Percentiles rank a stretch among this genome's conserved stretches.
These are phyloP conservation scores for Friedmanniomyces endolithicus DNA, from an alignment of 495 filamentous ascomycete genomes.

Conservation along the genomic window DNA sequence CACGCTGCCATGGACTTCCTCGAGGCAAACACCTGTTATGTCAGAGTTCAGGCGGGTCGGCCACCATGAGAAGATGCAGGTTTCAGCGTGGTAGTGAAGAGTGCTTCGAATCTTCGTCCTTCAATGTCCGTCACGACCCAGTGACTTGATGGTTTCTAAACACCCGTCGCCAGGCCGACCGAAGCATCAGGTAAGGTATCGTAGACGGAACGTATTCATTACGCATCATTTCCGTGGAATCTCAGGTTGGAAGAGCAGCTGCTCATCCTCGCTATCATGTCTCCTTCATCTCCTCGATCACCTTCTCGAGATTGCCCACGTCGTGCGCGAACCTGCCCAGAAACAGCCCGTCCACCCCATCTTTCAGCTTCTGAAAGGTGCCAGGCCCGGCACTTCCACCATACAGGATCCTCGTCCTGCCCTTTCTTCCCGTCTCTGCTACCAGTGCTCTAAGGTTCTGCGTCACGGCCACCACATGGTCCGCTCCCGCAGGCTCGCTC, in stretches of 20 bases:
- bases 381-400: conserved; percentile 72
- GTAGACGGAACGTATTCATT: background rate
- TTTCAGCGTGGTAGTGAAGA: too few relatives aligned
- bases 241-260: background rate
- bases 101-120: too few relatives aligned
- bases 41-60: too few relatives aligned
- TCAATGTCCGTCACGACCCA: background rate
- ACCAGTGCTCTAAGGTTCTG: conserved; percentile 39
- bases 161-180: too few relatives aligned
- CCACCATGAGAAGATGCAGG: too few relatives aligned
- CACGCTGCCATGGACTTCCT: too few relatives aligned
- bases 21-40: too few relatives aligned
- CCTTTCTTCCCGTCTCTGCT: conserved; percentile 27
- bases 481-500: conserved; percentile 52
- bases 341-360: conserved; percentile 70
- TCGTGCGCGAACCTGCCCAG: conserved; percentile 73
- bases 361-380: conserved; percentile 50
- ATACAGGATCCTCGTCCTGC: conserved; percentile 55
- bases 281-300: conserved; percentile 55
- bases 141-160: background rate
- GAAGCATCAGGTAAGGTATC: background rate
- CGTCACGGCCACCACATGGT: conserved; percentile 62
- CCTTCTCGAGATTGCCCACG: conserved; percentile 49
- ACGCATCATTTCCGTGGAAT: background rate
- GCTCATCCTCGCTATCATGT: conserved; percentile 2